Conservation (phyloP, 805 yeast species). For the Clavispora carvajalis region DNA sequence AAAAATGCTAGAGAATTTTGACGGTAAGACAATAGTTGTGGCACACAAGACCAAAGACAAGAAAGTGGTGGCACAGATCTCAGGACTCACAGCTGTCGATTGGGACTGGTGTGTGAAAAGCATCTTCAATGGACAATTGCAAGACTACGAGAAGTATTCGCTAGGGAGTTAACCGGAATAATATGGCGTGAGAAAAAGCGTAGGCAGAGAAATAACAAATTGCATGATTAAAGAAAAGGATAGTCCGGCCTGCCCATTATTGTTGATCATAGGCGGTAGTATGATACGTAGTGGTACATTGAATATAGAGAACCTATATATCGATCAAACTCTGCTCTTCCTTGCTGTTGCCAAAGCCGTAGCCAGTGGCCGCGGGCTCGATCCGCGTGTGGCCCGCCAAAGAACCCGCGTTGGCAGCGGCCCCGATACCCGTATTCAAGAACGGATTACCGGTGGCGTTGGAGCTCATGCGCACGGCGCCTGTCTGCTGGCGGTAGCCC, state of each 20-base stretch:
- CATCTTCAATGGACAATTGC: slow-evolving; percentile 34
- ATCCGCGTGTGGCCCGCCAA: slow-evolving; percentile 39
- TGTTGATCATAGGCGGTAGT: no score
- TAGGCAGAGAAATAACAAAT: no score
- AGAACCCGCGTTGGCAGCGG: slow-evolving; percentile 19
- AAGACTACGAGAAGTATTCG: slow-evolving; percentile 2
- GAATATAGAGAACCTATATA: slow-evolving; percentile 19
- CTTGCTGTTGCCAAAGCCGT: slow-evolving; percentile 83
- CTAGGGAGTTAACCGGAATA: background rate
- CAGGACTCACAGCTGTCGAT: slow-evolving; percentile 38
- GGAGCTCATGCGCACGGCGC: slow-evolving; percentile 28
- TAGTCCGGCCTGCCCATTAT: no score
- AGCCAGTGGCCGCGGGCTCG: slow-evolving; percentile 85
- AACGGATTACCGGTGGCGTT: slow-evolving; percentile 54
- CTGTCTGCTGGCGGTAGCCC: slow-evolving; percentile 53
- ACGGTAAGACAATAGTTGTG: slow-evolving; percentile 19
- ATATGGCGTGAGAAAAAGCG: no score
- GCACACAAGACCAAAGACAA: slow-evolving; percentile 35
- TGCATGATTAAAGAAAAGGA: no score
- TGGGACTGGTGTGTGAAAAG: slow-evolving; percentile 64
- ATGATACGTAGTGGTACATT: no score
- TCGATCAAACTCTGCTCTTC: slow-evolving; percentile 46
- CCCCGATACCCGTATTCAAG: slow-evolving; percentile 53
- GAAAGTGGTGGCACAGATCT: slow-evolving; percentile 4
- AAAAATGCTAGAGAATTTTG: slow-evolving; percentile 12